Evolutionary conservation across 169 alveolate species (phyloP), one percentile per base, ranked within the genome.

Genomic region (Theileria orientalis): DNA sequence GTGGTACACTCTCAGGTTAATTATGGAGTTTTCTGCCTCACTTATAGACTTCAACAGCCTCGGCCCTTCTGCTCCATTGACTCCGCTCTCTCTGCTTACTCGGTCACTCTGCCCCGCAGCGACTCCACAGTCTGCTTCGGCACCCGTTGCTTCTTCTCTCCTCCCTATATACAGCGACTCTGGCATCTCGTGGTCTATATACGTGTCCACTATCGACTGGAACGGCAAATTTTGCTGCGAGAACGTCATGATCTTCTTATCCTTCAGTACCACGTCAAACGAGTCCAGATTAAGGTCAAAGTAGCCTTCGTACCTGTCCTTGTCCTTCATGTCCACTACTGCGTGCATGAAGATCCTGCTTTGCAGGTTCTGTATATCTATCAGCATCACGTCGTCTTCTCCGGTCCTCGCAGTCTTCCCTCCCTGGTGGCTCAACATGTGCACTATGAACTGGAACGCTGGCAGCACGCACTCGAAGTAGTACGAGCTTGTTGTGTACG

Each of bases 231-330:
- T 19, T 9, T 21, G 70, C 40, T 69, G 62, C 29, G 69, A 21
- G 62, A 78, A 78, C 1, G 76, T 30, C 83, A 78, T 70, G 62
- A 78, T 60, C 41, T 29, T 54, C 32, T 23, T 59, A 27, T 78
- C 25, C 57, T 47, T 46, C 66, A 51, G 56, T 1, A 64, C 42
- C 41, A 78, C 76, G 13, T 78, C 86, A 33, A 78, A 78, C 25
- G 80, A 69, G 46, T 78, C 83, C 60, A 78, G 42, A 32, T 70
- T 78, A 25, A 78, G 29, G n/a, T 61, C 51, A 57, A 78, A 47
- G 46, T 69, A 78, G 32, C 79, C 86, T 54, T 78, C 72, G 60
- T 78, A 78, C 19, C 73, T 78, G 52, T 78, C 86, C 13, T 74
- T 62, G 70, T 78, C 86, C 33, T 54, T 70, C 23, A 74, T 64